phyloP scores from a whole-genome alignment of 139 green algal genomes.

The Mesotaenium endlicherianum region DNA sequence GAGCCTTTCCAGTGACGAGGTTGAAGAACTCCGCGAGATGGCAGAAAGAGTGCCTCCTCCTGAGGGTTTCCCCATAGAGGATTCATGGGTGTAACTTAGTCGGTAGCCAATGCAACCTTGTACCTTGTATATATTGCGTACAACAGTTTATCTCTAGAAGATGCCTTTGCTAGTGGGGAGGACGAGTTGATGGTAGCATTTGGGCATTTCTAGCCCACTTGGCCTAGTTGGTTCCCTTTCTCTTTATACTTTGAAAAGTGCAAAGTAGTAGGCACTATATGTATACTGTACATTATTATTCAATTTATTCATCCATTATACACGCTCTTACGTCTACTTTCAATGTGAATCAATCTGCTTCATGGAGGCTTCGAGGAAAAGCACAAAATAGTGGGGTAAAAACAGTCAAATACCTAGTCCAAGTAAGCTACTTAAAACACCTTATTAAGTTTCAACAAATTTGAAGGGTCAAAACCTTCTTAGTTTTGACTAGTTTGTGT shows the following conservation, averaged over 20 bases:
- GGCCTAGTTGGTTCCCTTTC: neutral
- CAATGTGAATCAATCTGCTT: too few relatives aligned
- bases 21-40: conserved; percentile 28
- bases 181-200: neutral
- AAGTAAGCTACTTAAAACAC: too few relatives aligned
- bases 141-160: neutral
- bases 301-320: too few relatives aligned
- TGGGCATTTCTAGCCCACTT: neutral
- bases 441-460: too few relatives aligned
- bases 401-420: too few relatives aligned
- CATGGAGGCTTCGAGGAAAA: too few relatives aligned
- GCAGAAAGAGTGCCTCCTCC: neutral
- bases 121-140: neutral
- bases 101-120: neutral
- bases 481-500: neutral
- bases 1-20: conserved; percentile 14
- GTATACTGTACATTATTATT: neutral
- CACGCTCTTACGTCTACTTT: too few relatives aligned
- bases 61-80: conserved; percentile 43
- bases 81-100: conserved; percentile 1
- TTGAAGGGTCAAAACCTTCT: neutral
- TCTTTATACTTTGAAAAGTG: neutral
- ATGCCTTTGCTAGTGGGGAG: neutral
- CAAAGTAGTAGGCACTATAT: neutral
- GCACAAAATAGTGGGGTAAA: too few relatives aligned